These are phyloP conservation scores for Draba incana DNA, from an alignment of 345 rosid species.

Conservation along the genomic window DNA sequence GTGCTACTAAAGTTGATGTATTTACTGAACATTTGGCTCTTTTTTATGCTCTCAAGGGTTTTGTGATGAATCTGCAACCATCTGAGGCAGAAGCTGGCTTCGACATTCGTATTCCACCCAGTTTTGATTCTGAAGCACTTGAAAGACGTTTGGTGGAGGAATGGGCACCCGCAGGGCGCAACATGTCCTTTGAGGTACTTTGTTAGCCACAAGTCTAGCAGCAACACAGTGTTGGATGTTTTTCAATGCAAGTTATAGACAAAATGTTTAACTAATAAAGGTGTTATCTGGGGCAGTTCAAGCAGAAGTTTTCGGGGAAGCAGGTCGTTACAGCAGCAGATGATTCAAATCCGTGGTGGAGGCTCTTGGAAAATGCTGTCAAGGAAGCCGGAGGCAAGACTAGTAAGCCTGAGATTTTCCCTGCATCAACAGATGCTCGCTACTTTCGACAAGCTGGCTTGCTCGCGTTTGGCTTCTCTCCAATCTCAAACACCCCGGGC, in stretches of 20 bases:
- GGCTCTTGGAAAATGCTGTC: conserved; percentile 73
- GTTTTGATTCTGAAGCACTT: conserved; percentile 63
- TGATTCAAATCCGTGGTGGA: conserved; percentile 90
- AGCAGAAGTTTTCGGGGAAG: conserved; percentile 67
- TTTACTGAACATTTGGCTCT: conserved; percentile 26
- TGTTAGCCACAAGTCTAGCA: conserved; percentile 8
- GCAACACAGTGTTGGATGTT: neutral
- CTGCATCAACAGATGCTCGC: conserved; percentile 86
- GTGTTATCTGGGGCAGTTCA: conserved; percentile 69
- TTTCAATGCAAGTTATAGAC: neutral
- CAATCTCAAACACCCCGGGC: conserved; percentile 85
- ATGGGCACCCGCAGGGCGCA: conserved; percentile 92
- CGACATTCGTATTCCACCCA: conserved; percentile 86
- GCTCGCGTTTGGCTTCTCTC: conserved; percentile 92
- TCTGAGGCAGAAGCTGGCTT: conserved; percentile 99
- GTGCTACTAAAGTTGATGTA: neutral
- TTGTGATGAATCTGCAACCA: conserved; percentile 95
- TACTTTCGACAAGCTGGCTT: conserved; percentile 67
- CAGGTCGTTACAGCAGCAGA: conserved; percentile 65
- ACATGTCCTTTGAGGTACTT: conserved; percentile 86
- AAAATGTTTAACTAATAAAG: conserved; percentile 26
- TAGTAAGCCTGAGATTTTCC: conserved; percentile 82
- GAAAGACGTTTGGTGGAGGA: conserved; percentile 89
- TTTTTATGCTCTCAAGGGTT: conserved; percentile 57
- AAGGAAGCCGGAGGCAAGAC: conserved; percentile 71